phyloP scores from a whole-genome alignment of 176 grass and related monocot species.

The Musa schizocarpa region DNA sequence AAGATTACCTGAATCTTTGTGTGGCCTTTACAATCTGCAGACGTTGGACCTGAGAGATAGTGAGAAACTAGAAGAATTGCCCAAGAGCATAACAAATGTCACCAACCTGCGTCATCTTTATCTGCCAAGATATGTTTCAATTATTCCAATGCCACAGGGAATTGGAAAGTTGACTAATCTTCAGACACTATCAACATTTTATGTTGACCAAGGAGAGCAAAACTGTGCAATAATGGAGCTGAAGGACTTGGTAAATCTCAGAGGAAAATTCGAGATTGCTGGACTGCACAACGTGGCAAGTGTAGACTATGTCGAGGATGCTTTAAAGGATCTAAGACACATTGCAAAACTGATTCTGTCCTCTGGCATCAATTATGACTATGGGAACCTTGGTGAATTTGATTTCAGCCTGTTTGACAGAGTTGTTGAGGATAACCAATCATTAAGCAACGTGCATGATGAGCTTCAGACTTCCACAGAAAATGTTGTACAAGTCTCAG shows the following conservation, averaged over 20 bases:
- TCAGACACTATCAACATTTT: slow-evolving; percentile 12
- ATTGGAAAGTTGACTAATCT: slow-evolving; percentile 15
- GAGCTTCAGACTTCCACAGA: background rate
- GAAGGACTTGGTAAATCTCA: slow-evolving; percentile 20
- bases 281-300: slow-evolving; percentile 9
- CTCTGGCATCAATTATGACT: slow-evolving; percentile 1
- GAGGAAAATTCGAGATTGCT: slow-evolving; percentile 10
- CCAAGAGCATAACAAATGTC: background rate
- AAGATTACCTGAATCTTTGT: slow-evolving; percentile 14
- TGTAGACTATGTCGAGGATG: background rate
- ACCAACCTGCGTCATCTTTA: background rate
- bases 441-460: background rate
- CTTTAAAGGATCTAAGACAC: slow-evolving; percentile 18
- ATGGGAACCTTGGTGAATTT: background rate
- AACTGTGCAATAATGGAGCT: slow-evolving; percentile 13
- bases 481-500: background rate
- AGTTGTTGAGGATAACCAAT: background rate
- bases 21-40: slow-evolving; percentile 20
- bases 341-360: slow-evolving; percentile 5
- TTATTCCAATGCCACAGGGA: slow-evolving; percentile 5
- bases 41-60: slow-evolving; percentile 3
- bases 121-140: background rate
- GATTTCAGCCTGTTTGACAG: background rate
- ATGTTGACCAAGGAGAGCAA: background rate
- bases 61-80: background rate